phyloP scores from a whole-genome alignment of 768 basidiomycete genomes.

The Mycena haematopus region DNA sequence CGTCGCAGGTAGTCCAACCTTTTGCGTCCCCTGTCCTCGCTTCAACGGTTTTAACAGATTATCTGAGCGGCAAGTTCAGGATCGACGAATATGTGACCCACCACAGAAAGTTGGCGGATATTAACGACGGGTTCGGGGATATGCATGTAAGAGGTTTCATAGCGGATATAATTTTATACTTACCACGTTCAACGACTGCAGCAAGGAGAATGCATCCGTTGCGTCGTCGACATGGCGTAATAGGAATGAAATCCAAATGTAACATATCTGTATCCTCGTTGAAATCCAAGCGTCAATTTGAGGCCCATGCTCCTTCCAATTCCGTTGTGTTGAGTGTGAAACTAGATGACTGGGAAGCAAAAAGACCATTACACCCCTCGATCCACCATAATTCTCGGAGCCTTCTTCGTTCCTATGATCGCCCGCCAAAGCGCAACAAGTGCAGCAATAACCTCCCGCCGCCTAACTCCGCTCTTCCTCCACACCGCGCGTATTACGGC shows the following conservation, averaged over 20 bases:
- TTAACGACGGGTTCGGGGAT: constrained; percentile 89
- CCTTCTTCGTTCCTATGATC: constrained; percentile 59
- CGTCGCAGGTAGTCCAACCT: constrained; percentile 69
- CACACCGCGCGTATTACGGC: constrained; percentile 63
- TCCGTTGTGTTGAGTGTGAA: background rate
- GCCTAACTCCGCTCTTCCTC: constrained; percentile 71
- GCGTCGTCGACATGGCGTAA: constrained; percentile 89
- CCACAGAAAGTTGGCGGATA: constrained; percentile 70
- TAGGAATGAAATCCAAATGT: constrained; percentile 19
- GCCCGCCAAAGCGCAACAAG: constrained; percentile 74
- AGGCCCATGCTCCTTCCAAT: background rate
- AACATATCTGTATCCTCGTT: constrained; percentile 16
- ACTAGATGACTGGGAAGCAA: background rate
- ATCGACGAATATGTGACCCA: constrained; percentile 98
- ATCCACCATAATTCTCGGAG: constrained; percentile 54
- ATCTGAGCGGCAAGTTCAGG: constrained; percentile 80
- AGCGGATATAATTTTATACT: background rate
- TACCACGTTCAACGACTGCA: constrained; percentile 35
- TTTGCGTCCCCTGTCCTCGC: background rate
- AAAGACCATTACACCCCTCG: constrained; percentile 47
- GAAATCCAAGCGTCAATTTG: constrained; percentile 13
- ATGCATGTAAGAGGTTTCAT: constrained; percentile 80
- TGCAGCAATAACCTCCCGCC: constrained; percentile 71
- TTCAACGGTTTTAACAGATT: constrained; percentile 57
- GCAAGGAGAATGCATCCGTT: constrained; percentile 91